Evolutionary conservation across 139 green algal species (phyloP).

Genomic region (Coccomyxa sp.): DNA sequence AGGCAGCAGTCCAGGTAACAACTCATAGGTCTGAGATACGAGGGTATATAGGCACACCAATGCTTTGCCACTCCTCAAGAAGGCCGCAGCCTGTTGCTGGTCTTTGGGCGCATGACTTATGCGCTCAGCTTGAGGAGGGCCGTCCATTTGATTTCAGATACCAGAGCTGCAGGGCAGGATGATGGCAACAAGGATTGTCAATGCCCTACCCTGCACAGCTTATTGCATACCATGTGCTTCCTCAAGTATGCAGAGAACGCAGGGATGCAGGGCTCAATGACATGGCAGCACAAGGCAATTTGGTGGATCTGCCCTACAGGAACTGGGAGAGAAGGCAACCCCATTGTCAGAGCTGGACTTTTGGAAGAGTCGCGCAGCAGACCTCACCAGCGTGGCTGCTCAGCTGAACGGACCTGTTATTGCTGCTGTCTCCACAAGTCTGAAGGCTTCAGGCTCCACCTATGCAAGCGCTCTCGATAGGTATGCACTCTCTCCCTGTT

Average conservation of each 20-base stretch:
- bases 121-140: neutral
- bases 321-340: neutral
- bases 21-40: neutral
- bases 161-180: neutral
- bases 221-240: neutral
- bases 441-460: neutral
- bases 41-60: too few relatives aligned
- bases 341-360: neutral
- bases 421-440: neutral
- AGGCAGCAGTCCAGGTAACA: neutral
- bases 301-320: neutral
- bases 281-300: too few relatives aligned
- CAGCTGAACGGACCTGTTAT: neutral
- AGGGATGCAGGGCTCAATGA: too few relatives aligned
- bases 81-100: neutral
- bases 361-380: neutral
- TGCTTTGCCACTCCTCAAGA: neutral
- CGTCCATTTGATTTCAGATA: neutral
- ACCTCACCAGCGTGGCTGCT: neutral
- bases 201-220: neutral
- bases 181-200: neutral
- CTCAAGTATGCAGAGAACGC: neutral
- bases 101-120: neutral
- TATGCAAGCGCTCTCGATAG: neutral
- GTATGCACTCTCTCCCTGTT: neutral